Evolutionary conservation across 1,284 basidiomycete species (phyloP).

Genomic region (Ustilago crameri): DNA sequence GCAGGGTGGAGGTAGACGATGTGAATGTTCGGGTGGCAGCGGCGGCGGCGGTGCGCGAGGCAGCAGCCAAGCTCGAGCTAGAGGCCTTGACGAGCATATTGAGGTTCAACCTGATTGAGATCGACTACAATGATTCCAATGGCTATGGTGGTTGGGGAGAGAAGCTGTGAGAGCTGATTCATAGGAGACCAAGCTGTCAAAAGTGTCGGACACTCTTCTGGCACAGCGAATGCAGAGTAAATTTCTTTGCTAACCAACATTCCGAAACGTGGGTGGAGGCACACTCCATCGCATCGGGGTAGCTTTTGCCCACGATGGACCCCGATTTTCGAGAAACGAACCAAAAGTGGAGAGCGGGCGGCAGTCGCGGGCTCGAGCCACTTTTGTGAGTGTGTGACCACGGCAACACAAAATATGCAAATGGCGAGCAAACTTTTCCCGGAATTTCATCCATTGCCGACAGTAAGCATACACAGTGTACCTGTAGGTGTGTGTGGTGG

Average conservation of each 20-base stretch:
- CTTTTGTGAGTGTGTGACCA: background rate
- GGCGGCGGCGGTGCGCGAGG: conserved; percentile 10
- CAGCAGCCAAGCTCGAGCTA: conserved; percentile 18
- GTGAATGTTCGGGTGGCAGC: conserved; percentile 18
- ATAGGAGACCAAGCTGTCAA: too few species aligned
- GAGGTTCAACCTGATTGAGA: background rate
- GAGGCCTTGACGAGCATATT: conserved; percentile 34
- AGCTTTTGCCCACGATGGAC: too few species aligned
- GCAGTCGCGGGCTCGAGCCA: conserved; percentile 22
- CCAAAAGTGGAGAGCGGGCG: too few species aligned
- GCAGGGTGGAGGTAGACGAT: conserved; percentile 7
- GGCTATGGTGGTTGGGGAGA: too few species aligned
- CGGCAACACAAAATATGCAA: conserved; percentile 10
- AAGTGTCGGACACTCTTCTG: too few species aligned
- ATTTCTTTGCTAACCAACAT: conserved; percentile 7
- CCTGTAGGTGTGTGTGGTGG: background rate
- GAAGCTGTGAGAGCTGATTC: too few species aligned
- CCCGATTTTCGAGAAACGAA: too few species aligned
- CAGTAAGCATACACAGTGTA: too few species aligned
- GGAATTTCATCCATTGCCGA: conserved; percentile 7
- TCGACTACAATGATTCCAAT: background rate
- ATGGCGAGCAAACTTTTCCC: conserved; percentile 25
- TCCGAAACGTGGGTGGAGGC: conserved; percentile 33
- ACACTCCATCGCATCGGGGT: too few species aligned
- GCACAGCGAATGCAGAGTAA: too few species aligned